phyloP scores from a whole-genome alignment of 2,329 filamentous ascomycete species.

The Dactylellina drechsleri region DNA sequence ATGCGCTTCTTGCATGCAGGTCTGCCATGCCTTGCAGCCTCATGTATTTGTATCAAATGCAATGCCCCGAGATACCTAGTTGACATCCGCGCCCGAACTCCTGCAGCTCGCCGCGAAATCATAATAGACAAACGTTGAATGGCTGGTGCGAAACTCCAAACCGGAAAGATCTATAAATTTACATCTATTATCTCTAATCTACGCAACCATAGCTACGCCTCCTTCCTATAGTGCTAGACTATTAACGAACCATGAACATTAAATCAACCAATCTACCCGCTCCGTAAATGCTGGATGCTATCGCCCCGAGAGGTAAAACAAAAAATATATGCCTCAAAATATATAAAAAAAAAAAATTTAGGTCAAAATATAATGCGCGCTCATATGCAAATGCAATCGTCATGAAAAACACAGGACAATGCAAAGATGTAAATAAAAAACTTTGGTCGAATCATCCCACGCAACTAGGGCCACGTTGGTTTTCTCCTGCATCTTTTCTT shows the following conservation, averaged over 20 bases:
- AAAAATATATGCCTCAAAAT: conserved; percentile 51
- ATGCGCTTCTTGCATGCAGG: conserved; percentile 40
- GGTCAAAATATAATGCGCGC: conserved; percentile 3
- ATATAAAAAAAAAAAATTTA: conserved; percentile 7
- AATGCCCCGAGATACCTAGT: conserved; percentile 17
- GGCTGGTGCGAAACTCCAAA: background rate
- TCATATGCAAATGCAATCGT: conserved; percentile 12
- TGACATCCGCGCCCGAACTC: background rate
- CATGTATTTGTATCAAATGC: conserved; percentile 8
- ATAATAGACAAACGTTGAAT: background rate
- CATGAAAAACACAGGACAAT: background rate
- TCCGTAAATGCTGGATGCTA: conserved; percentile 1
- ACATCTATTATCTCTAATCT: background rate
- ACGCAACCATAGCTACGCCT: background rate
- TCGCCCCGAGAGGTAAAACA: conserved; percentile 28
- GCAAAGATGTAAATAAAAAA: conserved; percentile 17
- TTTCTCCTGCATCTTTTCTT: conserved; percentile 15
- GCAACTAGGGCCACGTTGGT: conserved; percentile 46
- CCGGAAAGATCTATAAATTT: background rate
- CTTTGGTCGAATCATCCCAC: conserved; percentile 49
- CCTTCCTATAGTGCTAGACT: background rate
- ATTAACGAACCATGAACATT: background rate
- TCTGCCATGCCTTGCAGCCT: conserved; percentile 43
- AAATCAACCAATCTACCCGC: background rate
- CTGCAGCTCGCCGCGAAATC: background rate